These are phyloP conservation scores for Penicillium nordicum DNA, from an alignment of 2,329 filamentous ascomycete species.

Conservation along the genomic window DNA sequence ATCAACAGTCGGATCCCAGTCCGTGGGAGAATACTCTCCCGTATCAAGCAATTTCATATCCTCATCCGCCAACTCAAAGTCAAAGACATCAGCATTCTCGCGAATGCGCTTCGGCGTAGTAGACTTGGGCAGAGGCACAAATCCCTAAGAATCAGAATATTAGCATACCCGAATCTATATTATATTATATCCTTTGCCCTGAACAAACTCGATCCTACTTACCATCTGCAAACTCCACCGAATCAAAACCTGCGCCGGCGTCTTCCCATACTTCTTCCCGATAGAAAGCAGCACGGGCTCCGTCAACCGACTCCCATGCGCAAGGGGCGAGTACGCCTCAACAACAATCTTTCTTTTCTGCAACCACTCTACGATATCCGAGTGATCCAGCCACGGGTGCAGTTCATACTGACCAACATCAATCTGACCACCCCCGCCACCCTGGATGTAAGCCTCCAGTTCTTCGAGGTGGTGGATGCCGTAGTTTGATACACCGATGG, in stretches of 20 bases:
- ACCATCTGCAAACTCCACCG: constrained; percentile 77
- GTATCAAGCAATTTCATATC: constrained; percentile 58
- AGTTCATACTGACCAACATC: constrained; percentile 79
- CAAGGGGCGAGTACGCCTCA: constrained; percentile 77
- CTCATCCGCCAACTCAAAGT: constrained; percentile 57
- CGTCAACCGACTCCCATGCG: constrained; percentile 65
- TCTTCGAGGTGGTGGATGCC: constrained; percentile 72
- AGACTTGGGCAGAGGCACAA: constrained; percentile 62
- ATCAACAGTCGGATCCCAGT: constrained; percentile 54
- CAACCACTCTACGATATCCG: constrained; percentile 64
- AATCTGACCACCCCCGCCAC: constrained; percentile 60
- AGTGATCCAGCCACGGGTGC: constrained; percentile 76
- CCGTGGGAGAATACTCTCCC: constrained; percentile 55
- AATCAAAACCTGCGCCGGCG: constrained; percentile 70
- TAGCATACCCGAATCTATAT: neutral
- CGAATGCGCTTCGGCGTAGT: constrained; percentile 58
- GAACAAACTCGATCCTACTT: constrained; percentile 40
- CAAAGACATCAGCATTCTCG: constrained; percentile 58
- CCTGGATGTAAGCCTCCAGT: constrained; percentile 53
- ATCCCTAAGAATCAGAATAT: constrained; percentile 43
- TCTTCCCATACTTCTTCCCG: constrained; percentile 65
- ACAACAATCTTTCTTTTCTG: constrained; percentile 64
- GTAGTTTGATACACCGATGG: constrained; percentile 74
- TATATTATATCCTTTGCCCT: neutral
- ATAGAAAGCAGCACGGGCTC: constrained; percentile 62